Evolutionary conservation across 345 rosid genomes (phyloP), one percentile per base, ranked within the genome.

Genomic region (Nephelium lappaceum): DNA sequence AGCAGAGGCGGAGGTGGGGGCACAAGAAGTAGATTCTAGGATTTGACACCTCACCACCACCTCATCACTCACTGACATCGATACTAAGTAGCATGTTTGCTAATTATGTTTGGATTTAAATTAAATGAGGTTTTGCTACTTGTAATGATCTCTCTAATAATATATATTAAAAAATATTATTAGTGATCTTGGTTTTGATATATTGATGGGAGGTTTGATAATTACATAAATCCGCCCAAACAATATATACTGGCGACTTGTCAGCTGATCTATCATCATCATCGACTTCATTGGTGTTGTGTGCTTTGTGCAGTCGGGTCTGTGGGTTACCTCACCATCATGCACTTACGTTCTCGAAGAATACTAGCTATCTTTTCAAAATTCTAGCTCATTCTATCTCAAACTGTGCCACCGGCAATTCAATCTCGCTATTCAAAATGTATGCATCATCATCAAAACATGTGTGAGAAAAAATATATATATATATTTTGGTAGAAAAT

Each of bases 271-370:
- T 78, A 82, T 80, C 79, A 77, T 81, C 62, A 6, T n/a, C 21
- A 60, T 60, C 25, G 21, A 19, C 74, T 45, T 64, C 60, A 42
- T 62, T 70, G 61, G 77, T 76, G 60, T 60, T 14, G 23, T 73
- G 87, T 84, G 86, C 73, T 84, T 73, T 68, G 89, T 81, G 87
- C 87, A 80, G 87, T 83, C 81, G 75, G 81, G 36, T 51, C 11
- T 49, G 42, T 11, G 15, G 82, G 76, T 62, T 73, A 77, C 84
- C 70, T 77, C 9, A 31, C 24, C 15, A 78, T 73, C 82, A 82
- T 73, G 25, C 79, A 7, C 78, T 70, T 85, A 69, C 62, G 65
- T 75, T 82, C 79, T 41, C 25, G 23, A 36, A 16, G 49, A 21
- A 45, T 19, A 8, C 14, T 38, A 19, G 19, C 69, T 31, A 31